Evolutionary conservation across 2,329 filamentous ascomycete genomes (phyloP), one percentile per base, ranked within the genome.

Genomic region (Diplodia intermedia): DNA sequence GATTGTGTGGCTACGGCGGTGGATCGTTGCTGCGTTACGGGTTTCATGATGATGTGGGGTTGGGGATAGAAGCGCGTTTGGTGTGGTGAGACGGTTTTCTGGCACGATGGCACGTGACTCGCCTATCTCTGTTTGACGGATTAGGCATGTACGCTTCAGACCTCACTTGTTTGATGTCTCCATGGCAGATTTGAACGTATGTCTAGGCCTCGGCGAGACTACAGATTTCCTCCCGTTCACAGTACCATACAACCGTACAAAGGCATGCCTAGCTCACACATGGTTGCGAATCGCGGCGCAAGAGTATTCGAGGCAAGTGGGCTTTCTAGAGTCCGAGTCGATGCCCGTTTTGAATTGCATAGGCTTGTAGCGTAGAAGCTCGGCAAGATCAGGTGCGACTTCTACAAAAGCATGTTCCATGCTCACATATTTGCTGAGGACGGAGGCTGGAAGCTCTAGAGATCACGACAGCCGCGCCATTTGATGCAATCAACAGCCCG

Each of bases 41-140:
- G 60, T 63, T 63, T 63, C 60, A 63, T 63, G 60, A 31, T 63
- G 60, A 52, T 38, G 60, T 23, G 31, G 23, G 29, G 23, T 53
- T 38, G 38, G 14, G 14, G 20, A 43, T 18, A 38, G 23, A 49
- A 20, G 29, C 40, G 29, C 43, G 43, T 47, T 47, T 31, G 43
- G n/a, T 52, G 60, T 38, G 36, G 60, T 9, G 26, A 31, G 38
- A n/a, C 23, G 57, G 33, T 52, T 49, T 57, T 4, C 26, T 38
- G 54, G 43, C 29, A 31, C 47, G 60, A 12, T 12, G 7, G 11
- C 60, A 63, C 60, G 60, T 63, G 60, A 63, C n/a, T 47, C 12
- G 43, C 43, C 11, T 11, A 9, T n/a, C n/a, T 20, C 9, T 47
- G 15, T n/a, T 20, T 5, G 43, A 57, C 54, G 2, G 54, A 40